Conservation (phyloP, 164 flowering plant species). For the Magnolia sinica region DNA sequence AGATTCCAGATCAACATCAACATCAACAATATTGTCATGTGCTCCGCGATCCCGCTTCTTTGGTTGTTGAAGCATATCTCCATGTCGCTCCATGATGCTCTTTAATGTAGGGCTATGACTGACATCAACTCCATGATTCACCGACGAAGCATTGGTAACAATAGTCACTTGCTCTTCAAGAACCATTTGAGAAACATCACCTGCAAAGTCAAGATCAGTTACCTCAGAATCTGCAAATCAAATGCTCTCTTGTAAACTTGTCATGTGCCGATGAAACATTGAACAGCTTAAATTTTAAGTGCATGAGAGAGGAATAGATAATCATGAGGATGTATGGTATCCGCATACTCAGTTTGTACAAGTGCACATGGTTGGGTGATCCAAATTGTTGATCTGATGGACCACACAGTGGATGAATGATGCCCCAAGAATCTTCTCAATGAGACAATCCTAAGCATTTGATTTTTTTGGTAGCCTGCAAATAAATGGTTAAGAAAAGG, state of each 20-base stretch:
- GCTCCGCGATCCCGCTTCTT: slow-evolving; percentile 18
- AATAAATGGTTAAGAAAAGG: not conserved
- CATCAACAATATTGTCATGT: slow-evolving; percentile 8
- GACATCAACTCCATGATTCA: slow-evolving; percentile 6
- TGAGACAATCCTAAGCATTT: not conserved
- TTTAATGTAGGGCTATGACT: slow-evolving; percentile 8
- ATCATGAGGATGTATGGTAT: not conserved
- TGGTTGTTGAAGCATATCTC: slow-evolving; percentile 8
- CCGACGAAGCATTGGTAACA: slow-evolving; percentile 9
- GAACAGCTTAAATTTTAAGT: not conserved
- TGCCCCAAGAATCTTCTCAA: not conserved
- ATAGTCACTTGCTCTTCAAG: slow-evolving; percentile 8
- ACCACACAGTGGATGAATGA: not conserved
- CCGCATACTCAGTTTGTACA: not conserved
- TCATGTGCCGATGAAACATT: not conserved
- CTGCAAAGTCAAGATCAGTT: slow-evolving; percentile 3
- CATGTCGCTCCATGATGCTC: slow-evolving; percentile 2
- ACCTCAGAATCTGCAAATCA: not conserved
- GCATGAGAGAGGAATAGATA: not conserved
- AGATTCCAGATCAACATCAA: slow-evolving; percentile 21
- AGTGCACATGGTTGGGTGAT: not conserved
- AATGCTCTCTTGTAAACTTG: not conserved
- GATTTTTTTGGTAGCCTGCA: not conserved
- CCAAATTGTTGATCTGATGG: not conserved
- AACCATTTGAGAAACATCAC: slow-evolving; percentile 3